phyloP scores from a whole-genome alignment of 148 eudicot genomes.

The Arbutus unedo region DNA sequence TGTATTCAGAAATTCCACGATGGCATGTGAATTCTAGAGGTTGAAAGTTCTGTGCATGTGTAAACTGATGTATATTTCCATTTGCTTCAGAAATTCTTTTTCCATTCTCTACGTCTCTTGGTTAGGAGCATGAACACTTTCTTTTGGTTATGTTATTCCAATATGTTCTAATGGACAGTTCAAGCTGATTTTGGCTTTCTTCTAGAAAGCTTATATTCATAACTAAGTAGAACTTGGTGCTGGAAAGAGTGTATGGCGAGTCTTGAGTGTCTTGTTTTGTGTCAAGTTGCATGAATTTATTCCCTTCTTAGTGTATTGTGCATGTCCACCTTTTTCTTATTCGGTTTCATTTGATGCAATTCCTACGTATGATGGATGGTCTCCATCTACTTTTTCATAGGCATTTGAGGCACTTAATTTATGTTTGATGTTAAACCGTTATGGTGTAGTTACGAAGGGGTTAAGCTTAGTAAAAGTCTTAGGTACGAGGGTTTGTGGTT shows the following conservation, averaged over 20 bases:
- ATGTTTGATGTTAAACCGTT: neutral
- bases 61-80: neutral
- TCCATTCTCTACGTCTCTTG: too few relatives aligned
- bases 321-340: neutral
- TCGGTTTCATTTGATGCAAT: neutral
- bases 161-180: neutral
- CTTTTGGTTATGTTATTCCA: neutral
- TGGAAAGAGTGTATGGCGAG: neutral
- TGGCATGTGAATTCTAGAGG: conserved; percentile 13
- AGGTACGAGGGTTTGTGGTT: neutral
- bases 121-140: neutral
- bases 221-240: neutral
- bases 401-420: neutral
- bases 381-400: neutral
- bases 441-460: neutral
- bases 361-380: neutral
- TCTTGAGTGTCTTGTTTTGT: neutral
- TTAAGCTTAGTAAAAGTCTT: neutral
- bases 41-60: neutral
- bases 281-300: neutral
- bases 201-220: neutral
- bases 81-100: neutral
- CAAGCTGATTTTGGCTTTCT: neutral
- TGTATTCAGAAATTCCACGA: too few relatives aligned
- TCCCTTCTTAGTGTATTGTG: neutral